Evolutionary conservation across 2,329 filamentous ascomycete genomes (phyloP).

Genomic region (Diaporthe destruens): DNA sequence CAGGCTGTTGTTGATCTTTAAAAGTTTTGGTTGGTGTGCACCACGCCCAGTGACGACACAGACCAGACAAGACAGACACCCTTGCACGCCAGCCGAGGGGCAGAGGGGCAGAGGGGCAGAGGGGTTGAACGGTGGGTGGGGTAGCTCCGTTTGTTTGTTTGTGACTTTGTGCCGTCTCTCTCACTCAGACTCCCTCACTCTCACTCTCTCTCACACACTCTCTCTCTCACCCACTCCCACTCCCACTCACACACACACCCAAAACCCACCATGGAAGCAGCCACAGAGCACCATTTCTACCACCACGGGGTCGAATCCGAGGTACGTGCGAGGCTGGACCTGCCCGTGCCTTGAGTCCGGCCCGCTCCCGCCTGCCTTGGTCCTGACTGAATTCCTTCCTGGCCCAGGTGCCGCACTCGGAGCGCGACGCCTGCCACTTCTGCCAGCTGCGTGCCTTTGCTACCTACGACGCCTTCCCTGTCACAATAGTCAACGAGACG

Average conservation of each 20-base stretch:
- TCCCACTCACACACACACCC: too few species aligned
- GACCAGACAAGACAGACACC: too few species aligned
- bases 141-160: too few species aligned
- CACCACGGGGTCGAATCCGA: conserved; percentile 55
- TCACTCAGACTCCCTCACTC: too few species aligned
- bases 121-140: too few species aligned
- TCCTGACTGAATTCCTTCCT: neutral
- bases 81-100: too few species aligned
- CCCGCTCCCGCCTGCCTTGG: conserved; percentile 8
- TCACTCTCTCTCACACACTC: neutral
- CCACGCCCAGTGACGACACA: too few species aligned
- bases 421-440: conserved; percentile 63
- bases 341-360: neutral
- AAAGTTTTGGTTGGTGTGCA: too few species aligned
- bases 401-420: conserved; percentile 13
- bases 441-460: conserved; percentile 71
- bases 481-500: conserved; percentile 74
- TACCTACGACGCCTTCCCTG: conserved; percentile 61
- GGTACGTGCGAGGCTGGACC: conserved; percentile 44
- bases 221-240: too few species aligned
- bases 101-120: too few species aligned
- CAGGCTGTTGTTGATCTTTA: too few species aligned
- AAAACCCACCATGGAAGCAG: conserved; percentile 56
- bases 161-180: too few species aligned
- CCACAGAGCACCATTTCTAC: conserved; percentile 63